phyloP scores from a whole-genome alignment of 2,329 filamentous ascomycete species.

The Aquanectria penicillioides region DNA sequence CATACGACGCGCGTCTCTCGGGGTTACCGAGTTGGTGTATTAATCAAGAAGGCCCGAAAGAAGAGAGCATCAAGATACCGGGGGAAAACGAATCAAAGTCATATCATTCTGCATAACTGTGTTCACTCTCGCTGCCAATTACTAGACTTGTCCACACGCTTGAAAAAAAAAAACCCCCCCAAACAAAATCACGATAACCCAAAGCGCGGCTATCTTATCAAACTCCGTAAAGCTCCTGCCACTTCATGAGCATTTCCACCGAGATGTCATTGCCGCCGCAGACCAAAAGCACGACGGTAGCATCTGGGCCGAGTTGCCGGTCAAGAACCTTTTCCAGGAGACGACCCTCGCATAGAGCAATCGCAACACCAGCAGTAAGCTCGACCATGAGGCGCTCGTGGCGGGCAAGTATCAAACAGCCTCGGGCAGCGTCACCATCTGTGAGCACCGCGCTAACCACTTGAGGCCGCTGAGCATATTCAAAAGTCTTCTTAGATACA shows the following conservation, averaged over 20 bases:
- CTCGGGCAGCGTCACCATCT: conserved; percentile 41
- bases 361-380: conserved; percentile 42
- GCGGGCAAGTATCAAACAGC: conserved; percentile 40
- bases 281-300: conserved; percentile 44
- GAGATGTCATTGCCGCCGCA: conserved; percentile 48
- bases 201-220: not conserved
- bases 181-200: not conserved
- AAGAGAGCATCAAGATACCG: no score
- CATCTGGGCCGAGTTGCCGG: conserved; percentile 34
- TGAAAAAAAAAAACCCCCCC: not conserved
- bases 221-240: conserved; percentile 31
- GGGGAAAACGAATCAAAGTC: no score
- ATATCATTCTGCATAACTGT: no score
- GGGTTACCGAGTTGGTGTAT: no score
- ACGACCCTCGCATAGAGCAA: conserved; percentile 42
- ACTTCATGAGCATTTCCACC: conserved; percentile 42
- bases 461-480: conserved; percentile 40
- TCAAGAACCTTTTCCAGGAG: conserved; percentile 29
- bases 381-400: conserved; percentile 45
- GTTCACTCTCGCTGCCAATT: no score
- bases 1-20: no score
- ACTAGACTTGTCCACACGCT: no score
- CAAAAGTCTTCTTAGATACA: conserved; percentile 64
- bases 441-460: conserved; percentile 41
- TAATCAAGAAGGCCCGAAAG: no score